Evolutionary conservation across 345 rosid species (phyloP), one percentile per base, ranked within the genome.

Genomic region (Acer campestre): DNA sequence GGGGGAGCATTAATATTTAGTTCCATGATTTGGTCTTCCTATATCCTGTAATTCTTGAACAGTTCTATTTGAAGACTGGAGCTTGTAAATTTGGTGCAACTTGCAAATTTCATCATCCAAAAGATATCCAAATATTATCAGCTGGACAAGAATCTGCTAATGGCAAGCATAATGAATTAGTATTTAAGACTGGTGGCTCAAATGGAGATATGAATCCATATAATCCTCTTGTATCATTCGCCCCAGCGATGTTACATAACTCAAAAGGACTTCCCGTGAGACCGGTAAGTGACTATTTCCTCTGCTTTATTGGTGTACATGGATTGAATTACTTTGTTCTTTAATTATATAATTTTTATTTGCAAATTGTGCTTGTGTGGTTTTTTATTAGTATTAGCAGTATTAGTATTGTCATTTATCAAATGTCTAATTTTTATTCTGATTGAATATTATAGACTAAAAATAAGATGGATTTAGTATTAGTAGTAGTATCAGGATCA

Each of bases 71-170:
- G 93, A 95, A 92, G 89, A 95, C 93, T 72, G 98, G 98, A 71
- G 86, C 77, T 81, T 95, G 99, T 86, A 95, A 95, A 82, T 95
- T 89, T 88, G 99, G 98, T 75, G 76, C 85, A 68, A 85, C 92
- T 58, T 95, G 99, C 92, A 95, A 92, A 82, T 95, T 93, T 82
- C 85, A 95, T 85, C 99, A 95, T 82, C 99, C 98, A 77, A 93
- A 88, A 78, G 98, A 95, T 87, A 78, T 89, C 62, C 90, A 83
- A 74, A 74, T 88, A 77, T 67, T 82, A 72, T 80, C 79, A 67
- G 70, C 81, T 59, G 83, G 74, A 56, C 88, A 85, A 86, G 93
- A 86, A 68, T 84, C 77, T 83, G 85, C 75, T 73, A 77, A 74
- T 65, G 79, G 72, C 31, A 83, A 73, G 82, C 86, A 73, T 83